A percentile compares a stretch with the other conserved stretches of the same genome.
Conservation (phyloP, 176 grass and related monocot species). For the Echinochloa phyllopogon region DNA sequence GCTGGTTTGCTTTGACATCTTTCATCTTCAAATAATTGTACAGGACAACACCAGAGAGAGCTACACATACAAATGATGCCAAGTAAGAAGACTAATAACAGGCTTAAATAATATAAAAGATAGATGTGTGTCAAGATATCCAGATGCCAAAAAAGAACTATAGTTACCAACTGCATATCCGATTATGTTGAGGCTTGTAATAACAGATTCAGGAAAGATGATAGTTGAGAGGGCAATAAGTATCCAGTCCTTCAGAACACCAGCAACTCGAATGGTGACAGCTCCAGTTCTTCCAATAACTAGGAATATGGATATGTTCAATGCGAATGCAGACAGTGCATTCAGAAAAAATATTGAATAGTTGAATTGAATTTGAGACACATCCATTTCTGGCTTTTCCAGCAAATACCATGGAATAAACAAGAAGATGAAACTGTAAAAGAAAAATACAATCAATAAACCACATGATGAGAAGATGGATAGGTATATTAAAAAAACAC, state of each 20-base stretch:
- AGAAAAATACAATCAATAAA: conserved; percentile 41
- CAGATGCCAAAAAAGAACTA: conserved; percentile 28
- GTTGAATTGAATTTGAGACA: conserved; percentile 92
- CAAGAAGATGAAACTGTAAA: conserved; percentile 92
- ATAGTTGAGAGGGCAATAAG: conserved; percentile 95
- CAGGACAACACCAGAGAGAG: conserved; percentile 92
- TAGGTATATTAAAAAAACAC: conserved; percentile 22
- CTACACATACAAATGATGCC: conserved; percentile 49
- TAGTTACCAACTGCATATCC: conserved; percentile 95
- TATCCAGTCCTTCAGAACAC: conserved; percentile 99
- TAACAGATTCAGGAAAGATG: conserved; percentile 95
- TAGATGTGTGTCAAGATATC: conserved; percentile 19
- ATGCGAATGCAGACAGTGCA: conserved; percentile 92
- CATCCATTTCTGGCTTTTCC: conserved; percentile 90
- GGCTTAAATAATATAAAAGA: conserved; percentile 15
- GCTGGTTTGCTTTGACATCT: conserved; percentile 76
- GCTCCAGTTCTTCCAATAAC: conserved; percentile 99
- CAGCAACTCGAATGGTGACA: conserved; percentile 95
- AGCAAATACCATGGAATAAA: conserved; percentile 96
- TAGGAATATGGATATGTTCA: conserved; percentile 99
- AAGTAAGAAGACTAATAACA: conserved; percentile 33
- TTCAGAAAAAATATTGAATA: conserved; percentile 96
- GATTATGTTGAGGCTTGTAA: conserved; percentile 98
- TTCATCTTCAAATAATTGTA: conserved; percentile 99
- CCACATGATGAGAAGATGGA: background rate